Evolutionary conservation across 495 filamentous ascomycete genomes (phyloP).

Genomic region (Neurospora cerealis): DNA sequence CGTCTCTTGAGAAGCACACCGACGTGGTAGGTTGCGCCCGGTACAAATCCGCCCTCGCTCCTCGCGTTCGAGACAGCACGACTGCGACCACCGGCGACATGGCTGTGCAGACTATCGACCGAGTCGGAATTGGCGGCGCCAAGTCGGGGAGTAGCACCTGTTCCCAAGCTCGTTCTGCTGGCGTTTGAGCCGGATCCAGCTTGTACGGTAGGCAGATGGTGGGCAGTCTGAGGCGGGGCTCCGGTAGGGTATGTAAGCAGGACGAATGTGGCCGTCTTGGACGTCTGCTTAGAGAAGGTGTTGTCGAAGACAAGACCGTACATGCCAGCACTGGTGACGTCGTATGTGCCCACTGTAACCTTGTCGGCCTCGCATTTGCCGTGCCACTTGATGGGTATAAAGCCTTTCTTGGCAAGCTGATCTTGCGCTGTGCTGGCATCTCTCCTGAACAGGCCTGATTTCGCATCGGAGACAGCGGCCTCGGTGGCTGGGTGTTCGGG

Average conservation of each 20-base stretch:
- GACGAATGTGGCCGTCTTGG: conserved; percentile 90
- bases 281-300: conserved; percentile 91
- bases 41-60: conserved; percentile 18
- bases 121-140: conserved; percentile 37
- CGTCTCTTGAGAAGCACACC: conserved; percentile 81
- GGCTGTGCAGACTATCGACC: conserved; percentile 47
- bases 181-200: conserved; percentile 28
- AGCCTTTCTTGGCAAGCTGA: conserved; percentile 73
- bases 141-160: conserved; percentile 25
- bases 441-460: conserved; percentile 31
- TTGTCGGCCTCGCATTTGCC: conserved; percentile 95
- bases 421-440: conserved; percentile 60
- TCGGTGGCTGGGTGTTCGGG: conserved; percentile 37
- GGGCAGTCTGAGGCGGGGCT: conserved; percentile 66
- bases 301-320: conserved; percentile 98
- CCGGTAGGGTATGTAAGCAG: conserved; percentile 86
- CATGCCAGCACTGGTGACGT: conserved; percentile 81
- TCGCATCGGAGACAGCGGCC: conserved; percentile 22
- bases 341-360: conserved; percentile 82
- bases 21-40: conserved; percentile 49
- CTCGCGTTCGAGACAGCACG: conserved; percentile 21
- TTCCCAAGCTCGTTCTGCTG: conserved; percentile 42
- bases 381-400: conserved; percentile 78
- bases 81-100: conserved; percentile 16
- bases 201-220: conserved; percentile 52